Evolutionary conservation across 768 basidiomycete species (phyloP).

Genomic region (Clavaria fumosa): DNA sequence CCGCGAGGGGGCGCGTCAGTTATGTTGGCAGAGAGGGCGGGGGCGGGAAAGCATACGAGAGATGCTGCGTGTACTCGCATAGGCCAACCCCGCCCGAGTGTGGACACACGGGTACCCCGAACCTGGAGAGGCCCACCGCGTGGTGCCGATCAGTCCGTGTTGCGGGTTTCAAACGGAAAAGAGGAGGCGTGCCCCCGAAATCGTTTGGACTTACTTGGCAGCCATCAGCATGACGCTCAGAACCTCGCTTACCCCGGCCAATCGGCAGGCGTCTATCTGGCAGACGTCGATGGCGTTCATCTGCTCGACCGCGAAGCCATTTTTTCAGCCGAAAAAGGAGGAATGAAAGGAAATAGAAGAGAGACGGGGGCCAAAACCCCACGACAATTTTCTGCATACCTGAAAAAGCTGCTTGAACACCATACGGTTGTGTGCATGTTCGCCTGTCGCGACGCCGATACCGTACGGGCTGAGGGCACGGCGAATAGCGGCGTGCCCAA

Average conservation of each 20-base stretch:
- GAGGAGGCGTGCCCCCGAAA: too few species aligned
- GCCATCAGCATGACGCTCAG: slow-evolving; percentile 81
- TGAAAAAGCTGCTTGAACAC: slow-evolving; percentile 93
- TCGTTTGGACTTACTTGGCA: slow-evolving; percentile 59
- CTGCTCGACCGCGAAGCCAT: too few species aligned
- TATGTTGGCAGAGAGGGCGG: background rate
- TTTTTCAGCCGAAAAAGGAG: too few species aligned
- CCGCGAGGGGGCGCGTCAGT: background rate
- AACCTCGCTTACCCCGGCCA: slow-evolving; percentile 92
- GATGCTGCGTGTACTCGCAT: slow-evolving; percentile 83
- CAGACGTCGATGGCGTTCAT: slow-evolving; percentile 91
- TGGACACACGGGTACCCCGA: slow-evolving; percentile 77
- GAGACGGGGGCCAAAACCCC: background rate
- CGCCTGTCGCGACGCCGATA: slow-evolving; percentile 87
- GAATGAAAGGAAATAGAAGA: too few species aligned
- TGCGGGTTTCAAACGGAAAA: background rate
- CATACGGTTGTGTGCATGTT: slow-evolving; percentile 90
- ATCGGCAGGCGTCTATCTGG: slow-evolving; percentile 88
- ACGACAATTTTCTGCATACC: slow-evolving; percentile 22
- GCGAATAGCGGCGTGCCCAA: slow-evolving; percentile 70
- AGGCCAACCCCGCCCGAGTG: slow-evolving; percentile 92
- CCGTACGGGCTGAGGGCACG: slow-evolving; percentile 62
- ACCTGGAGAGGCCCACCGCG: slow-evolving; percentile 25
- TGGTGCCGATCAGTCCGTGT: background rate
- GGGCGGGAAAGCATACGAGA: slow-evolving; percentile 29